phyloP scores from a whole-genome alignment of 352 stramenopile species.

The Globisporangium cylindrosporum region DNA sequence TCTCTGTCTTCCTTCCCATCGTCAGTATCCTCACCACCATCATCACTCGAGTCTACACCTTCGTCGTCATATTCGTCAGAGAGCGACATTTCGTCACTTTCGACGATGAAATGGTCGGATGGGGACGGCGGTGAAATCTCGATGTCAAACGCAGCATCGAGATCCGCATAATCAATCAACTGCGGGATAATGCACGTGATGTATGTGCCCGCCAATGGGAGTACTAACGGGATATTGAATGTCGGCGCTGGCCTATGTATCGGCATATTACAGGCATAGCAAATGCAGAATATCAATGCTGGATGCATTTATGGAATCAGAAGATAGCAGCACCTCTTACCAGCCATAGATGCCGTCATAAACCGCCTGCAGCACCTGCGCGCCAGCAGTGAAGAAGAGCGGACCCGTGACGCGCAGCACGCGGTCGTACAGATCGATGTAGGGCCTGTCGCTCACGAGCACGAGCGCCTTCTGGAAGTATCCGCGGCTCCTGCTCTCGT shows the following conservation, averaged over 20 bases:
- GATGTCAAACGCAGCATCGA: constrained; percentile 36
- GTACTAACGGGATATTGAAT: constrained; percentile 39
- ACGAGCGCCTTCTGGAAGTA: constrained; percentile 88
- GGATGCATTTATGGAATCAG: not conserved
- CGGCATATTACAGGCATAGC: not conserved
- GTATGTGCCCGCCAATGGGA: constrained; percentile 74
- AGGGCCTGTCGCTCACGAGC: constrained; percentile 65
- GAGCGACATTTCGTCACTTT: constrained; percentile 20
- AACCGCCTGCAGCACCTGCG: constrained; percentile 60
- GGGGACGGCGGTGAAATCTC: constrained; percentile 34
- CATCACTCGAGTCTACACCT: constrained; percentile 18
- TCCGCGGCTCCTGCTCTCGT: constrained; percentile 56
- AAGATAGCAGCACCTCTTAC: constrained; percentile 22
- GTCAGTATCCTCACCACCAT: constrained; percentile 22
- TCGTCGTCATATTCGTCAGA: constrained; percentile 37
- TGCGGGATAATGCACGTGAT: constrained; percentile 74
- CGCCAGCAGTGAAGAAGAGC: constrained; percentile 76
- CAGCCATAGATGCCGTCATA: constrained; percentile 72
- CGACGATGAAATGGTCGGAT: constrained; percentile 40
- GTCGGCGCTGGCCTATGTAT: constrained; percentile 47
- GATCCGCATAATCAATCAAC: constrained; percentile 49
- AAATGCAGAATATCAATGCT: not conserved
- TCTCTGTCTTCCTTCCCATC: constrained; percentile 1
- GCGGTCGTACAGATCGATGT: constrained; percentile 77
- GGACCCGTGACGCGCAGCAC: constrained; percentile 65